These are phyloP conservation scores for Zoysia pacifica DNA, from an alignment of 176 grass and related monocot genomes.

Conservation along the genomic window DNA sequence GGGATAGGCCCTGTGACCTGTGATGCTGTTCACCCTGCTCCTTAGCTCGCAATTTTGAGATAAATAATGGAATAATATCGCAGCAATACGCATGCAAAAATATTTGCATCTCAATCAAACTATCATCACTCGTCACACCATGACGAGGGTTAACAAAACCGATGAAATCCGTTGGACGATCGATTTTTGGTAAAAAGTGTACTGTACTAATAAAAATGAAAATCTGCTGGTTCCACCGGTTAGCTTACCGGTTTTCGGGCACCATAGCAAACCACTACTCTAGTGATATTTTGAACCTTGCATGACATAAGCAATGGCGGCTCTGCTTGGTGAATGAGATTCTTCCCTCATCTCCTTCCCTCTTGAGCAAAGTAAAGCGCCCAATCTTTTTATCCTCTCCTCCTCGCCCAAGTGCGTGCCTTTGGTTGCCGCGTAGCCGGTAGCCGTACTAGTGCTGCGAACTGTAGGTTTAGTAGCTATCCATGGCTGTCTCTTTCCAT, in stretches of 20 bases:
- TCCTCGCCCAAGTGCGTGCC: background rate
- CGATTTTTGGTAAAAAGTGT: no score
- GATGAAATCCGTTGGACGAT: no score
- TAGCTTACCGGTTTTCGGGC: no score
- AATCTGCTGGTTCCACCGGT: no score
- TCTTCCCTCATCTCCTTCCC: slow-evolving; percentile 2
- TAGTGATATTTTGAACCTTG: no score
- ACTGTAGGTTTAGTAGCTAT: no score
- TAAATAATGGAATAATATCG: background rate
- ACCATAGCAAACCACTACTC: no score
- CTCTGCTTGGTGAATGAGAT: background rate
- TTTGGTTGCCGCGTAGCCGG: background rate
- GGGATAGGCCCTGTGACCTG: background rate
- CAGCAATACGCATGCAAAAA: background rate
- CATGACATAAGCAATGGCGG: background rate
- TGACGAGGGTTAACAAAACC: no score
- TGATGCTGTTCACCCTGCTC: slow-evolving; percentile 22
- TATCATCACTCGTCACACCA: background rate
- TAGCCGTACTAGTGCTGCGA: background rate
- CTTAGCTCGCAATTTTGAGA: background rate
- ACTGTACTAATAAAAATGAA: no score
- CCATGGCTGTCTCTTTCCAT: background rate
- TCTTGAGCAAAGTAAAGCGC: slow-evolving; percentile 38
- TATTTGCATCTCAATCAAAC: background rate
- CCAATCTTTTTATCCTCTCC: slow-evolving; percentile 41